Conservation (phyloP, 805 yeast species). For the Monosporozyma unispora region DNA sequence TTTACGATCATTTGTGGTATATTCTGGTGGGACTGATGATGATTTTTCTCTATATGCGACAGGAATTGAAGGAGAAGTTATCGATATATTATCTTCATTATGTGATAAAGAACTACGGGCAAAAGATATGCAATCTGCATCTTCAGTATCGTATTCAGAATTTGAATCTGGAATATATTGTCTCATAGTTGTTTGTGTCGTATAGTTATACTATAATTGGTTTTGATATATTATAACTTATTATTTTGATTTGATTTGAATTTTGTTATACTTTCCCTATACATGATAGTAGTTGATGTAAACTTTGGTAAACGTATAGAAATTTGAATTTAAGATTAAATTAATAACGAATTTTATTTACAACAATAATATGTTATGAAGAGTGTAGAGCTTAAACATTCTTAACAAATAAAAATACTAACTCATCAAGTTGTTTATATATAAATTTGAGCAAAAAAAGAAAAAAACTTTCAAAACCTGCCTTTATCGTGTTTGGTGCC, state of each 20-base stretch:
- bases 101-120: background rate
- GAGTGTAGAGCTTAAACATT: no score
- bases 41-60: background rate
- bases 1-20: background rate
- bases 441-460: no score
- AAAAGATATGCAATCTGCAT: background rate
- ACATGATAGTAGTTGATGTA: background rate
- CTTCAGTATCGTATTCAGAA: background rate
- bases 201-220: background rate
- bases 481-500: no score
- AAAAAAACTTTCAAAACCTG: no score
- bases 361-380: no score
- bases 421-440: no score
- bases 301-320: background rate
- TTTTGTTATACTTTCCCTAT: background rate
- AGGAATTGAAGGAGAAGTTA: background rate
- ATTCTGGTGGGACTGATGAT: background rate
- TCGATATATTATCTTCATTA: background rate
- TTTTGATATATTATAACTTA: background rate
- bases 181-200: background rate
- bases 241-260: no score
- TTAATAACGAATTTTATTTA: no score
- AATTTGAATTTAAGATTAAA: no score
- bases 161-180: background rate
- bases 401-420: no score